Base-by-base conservation (phyloP, 768 basidiomycete species). In the Suillus spraguei region DNA sequence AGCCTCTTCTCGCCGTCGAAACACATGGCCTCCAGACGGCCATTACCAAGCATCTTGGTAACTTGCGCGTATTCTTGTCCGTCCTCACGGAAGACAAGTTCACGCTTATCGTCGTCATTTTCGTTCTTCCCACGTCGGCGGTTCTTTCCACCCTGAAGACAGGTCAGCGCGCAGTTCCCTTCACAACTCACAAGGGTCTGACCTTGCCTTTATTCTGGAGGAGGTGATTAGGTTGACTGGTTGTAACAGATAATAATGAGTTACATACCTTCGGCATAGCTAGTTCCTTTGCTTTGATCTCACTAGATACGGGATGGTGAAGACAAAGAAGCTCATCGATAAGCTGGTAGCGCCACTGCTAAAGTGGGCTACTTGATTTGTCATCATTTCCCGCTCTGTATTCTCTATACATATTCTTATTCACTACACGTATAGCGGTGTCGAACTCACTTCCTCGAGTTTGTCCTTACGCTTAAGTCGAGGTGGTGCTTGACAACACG, bases 31-130 rank as follows among this genome's bases (percentile, higher is more conserved):
- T 98, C 97, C 63, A 99, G 79, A 47, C 96, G 90, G 22, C 97
- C 97, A 73, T 99, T 99, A 36, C 97, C 97, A 49, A 99, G 84
- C 97, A 99, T 99, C 82, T 99, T 99, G 60, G 81, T 89, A 59
- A 99, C 97, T 77, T 99, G 97, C 17, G 95, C 97, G 77, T 99
- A 99, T 77, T 99, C 95, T 79, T 99, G 97, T 8, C 97, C 97
- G 73, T 99, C 97, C 77, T 99, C 97, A 71, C 93, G 91, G 84
- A 99, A 99, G 46, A 98, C 95, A 62, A 99, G 86, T 77, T 99
- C 97, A 70, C 97, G 92, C 84, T 98, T 99, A 82, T 97, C 94
- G 70, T 94, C 92, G 62, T 99, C 97, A 80, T 97, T 97, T 82
- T 99, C 97, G 80, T 98, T 99, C 87, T 99, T 99, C 85, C 97